Evolutionary conservation across 768 basidiomycete genomes (phyloP), one percentile per base, ranked within the genome.

Genomic region (Lyophyllum semitale): DNA sequence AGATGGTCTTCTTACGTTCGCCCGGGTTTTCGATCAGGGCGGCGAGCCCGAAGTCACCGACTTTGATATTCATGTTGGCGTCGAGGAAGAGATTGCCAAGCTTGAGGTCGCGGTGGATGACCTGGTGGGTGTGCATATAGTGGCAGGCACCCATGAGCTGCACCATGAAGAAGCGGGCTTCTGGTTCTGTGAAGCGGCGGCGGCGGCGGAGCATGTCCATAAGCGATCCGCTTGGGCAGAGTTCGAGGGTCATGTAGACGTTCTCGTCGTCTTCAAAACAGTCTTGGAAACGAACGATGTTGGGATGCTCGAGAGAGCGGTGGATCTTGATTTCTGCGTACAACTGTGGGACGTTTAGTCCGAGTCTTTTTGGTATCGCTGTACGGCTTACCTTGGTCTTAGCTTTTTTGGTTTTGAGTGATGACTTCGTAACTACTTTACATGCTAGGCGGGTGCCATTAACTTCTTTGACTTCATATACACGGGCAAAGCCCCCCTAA

Each of bases 311-410:
- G 44, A 99, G 82, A 13, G 92, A 88, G 57, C 89, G 86, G 71
- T 99, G 96, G 45, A 99, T 93, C 78, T 96, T 97, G 66, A 99
- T 99, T 79, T 99, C 96, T 57, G 96, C 95, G 66, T 95, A 99
- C 43, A 99, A 84, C 96, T 98, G 30, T 8, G 26, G 27, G 43
- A 12, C 1, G 25, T 49, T 43, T 4, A 50, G 32, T 8, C 12
- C 18, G 9, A 15, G 26, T 27, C n/a, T 12, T 22, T 46, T 22
- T 30, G 18, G 15, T 27, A 7, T 18, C 23, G 7, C 29, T 12
- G 25, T 12, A 38, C 26, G 25, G 40, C 53, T 49, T 46, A 93
- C 95, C 84, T 98, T 98, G 17, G 94, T 95, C 73, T 96, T 96
- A 22, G 93, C 95, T 71, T 98, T 98, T 76, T 93, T 96, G 17